Conservation (phyloP, 2,329 filamentous ascomycete species). For the Verticillium isaacii region DNA sequence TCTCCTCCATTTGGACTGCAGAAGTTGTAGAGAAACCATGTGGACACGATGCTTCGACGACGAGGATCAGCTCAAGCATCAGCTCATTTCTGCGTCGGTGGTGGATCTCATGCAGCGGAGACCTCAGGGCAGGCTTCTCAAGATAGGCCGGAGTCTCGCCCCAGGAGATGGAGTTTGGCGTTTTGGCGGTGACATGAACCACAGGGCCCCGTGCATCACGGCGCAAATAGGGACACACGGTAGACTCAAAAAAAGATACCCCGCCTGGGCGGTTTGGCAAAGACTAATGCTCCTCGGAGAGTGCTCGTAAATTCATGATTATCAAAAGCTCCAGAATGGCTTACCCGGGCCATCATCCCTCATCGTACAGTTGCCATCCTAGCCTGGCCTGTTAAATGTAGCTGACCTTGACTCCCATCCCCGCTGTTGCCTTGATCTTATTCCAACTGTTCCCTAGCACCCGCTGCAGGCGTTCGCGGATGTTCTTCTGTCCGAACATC, state of each 20-base stretch:
- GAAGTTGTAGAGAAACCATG: background rate
- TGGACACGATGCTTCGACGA: too few relatives aligned
- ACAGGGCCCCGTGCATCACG: background rate
- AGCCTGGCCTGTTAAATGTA: conserved; percentile 64
- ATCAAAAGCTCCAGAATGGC: background rate
- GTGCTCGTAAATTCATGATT: background rate
- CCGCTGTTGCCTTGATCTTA: conserved; percentile 78
- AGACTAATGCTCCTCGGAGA: background rate
- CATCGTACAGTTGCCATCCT: background rate
- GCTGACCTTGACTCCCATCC: conserved; percentile 96
- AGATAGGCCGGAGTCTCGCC: background rate
- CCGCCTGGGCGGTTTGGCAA: background rate
- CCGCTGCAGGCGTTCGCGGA: conserved; percentile 69
- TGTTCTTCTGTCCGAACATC: conserved; percentile 67
- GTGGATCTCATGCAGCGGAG: background rate
- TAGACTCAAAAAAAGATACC: background rate
- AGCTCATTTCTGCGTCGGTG: background rate
- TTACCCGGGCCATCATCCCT: background rate
- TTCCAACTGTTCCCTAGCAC: conserved; percentile 68
- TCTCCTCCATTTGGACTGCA: background rate
- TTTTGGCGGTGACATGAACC: background rate
- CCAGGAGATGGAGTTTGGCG: background rate
- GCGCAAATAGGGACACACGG: background rate
- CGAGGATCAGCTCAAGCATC: background rate
- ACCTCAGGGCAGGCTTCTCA: background rate